A percentile compares a stretch with the other conserved stretches of the same genome.
phyloP scores from a whole-genome alignment of 352 stramenopile genomes.

The Globisporangium lucens region DNA sequence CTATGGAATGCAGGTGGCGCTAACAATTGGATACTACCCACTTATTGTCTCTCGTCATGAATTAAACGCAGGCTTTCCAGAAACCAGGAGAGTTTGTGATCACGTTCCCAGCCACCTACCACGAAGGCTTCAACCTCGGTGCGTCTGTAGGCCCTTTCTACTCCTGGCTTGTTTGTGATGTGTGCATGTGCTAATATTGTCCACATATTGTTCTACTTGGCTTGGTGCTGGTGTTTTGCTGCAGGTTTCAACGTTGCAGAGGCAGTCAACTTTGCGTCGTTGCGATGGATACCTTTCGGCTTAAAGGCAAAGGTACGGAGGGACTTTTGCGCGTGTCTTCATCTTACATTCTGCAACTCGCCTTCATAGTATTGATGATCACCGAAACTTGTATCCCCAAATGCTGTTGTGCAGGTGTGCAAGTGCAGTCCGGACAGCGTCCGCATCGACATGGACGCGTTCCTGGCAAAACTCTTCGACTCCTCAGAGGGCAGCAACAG shows the following conservation, averaged over 20 bases:
- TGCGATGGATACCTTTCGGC: constrained; percentile 80
- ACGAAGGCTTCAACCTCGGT: constrained; percentile 90
- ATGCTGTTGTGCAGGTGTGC: constrained; percentile 40
- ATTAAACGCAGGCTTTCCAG: constrained; percentile 55
- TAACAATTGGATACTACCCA: too few species aligned
- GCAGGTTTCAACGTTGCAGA: constrained; percentile 91
- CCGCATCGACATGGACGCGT: constrained; percentile 83
- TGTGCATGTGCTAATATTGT: not conserved
- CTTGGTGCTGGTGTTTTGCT: not conserved
- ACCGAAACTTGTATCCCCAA: not conserved
- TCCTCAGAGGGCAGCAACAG: constrained; percentile 18
- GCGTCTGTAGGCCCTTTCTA: not conserved
- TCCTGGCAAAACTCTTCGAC: constrained; percentile 70
- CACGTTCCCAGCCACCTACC: constrained; percentile 89
- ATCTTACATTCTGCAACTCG: not conserved
- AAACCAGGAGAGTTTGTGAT: constrained; percentile 90
- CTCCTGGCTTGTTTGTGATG: not conserved
- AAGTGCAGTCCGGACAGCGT: constrained; percentile 83
- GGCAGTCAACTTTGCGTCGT: constrained; percentile 87
- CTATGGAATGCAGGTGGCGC: not conserved
- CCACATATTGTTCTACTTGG: not conserved
- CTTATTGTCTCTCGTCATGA: not conserved
- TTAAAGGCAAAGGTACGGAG: constrained; percentile 65
- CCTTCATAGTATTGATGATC: not conserved
- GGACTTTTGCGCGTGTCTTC: not conserved